phyloP scores from a whole-genome alignment of 345 rosid species.

The Eucalyptus erythrocorys region DNA sequence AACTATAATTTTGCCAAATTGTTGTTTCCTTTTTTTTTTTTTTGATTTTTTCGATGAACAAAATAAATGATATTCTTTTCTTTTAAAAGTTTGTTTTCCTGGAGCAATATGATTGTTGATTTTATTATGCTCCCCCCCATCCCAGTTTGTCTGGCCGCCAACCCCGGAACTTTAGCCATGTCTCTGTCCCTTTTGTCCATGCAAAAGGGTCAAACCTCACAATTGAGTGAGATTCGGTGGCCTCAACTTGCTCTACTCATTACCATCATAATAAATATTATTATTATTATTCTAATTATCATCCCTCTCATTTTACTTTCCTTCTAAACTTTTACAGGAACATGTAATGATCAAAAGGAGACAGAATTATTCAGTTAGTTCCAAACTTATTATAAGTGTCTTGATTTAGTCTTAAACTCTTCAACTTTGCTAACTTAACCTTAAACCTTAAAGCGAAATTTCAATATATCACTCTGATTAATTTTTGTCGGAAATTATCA shows the following conservation, averaged over 20 bases:
- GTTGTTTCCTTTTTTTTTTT: background rate
- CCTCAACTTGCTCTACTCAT: background rate
- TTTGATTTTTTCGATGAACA: background rate
- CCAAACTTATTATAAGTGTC: background rate
- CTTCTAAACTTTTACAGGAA: accelerated
- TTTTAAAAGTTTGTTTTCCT: background rate
- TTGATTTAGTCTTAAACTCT: background rate
- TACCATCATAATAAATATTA: background rate
- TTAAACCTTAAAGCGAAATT: background rate
- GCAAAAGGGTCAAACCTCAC: background rate
- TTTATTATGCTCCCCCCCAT: background rate
- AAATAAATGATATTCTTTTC: background rate
- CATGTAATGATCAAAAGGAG: background rate
- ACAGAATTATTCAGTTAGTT: background rate
- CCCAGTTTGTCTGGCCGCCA: background rate
- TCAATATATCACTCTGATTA: accelerated
- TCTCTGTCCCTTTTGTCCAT: background rate
- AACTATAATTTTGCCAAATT: background rate
- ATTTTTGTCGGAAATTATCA: background rate
- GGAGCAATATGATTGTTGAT: background rate
- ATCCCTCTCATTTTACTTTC: background rate
- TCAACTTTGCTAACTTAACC: background rate
- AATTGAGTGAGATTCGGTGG: background rate
- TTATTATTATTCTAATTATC: background rate
- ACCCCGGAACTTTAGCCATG: background rate